Evolutionary conservation across 2,329 filamentous ascomycete genomes (phyloP).

Genomic region (Chaetoscypha palmicola): DNA sequence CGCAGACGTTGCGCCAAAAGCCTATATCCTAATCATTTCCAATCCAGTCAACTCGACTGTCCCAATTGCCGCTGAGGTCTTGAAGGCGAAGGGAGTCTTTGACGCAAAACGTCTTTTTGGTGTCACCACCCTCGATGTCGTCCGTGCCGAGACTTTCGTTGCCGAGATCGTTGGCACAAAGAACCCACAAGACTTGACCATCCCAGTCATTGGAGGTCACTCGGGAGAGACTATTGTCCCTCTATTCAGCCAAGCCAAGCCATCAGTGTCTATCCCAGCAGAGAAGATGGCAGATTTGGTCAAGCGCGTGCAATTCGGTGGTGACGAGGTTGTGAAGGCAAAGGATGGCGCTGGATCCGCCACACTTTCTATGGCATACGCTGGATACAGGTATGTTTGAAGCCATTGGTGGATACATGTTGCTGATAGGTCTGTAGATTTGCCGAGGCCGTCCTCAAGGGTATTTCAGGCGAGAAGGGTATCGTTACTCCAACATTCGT

Average conservation of each 20-base stretch:
- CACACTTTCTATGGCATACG: slow-evolving; percentile 91
- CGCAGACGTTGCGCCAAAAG: slow-evolving; percentile 84
- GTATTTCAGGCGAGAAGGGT: slow-evolving; percentile 86
- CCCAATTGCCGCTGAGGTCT: slow-evolving; percentile 91
- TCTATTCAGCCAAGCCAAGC: slow-evolving; percentile 86
- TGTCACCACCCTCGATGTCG: slow-evolving; percentile 97
- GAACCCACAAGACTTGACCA: slow-evolving; percentile 72
- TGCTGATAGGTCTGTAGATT: slow-evolving; percentile 51
- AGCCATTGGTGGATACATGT: neutral
- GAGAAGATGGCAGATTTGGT: slow-evolving; percentile 89
- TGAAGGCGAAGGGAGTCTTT: slow-evolving; percentile 90
- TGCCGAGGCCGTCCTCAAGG: slow-evolving; percentile 88
- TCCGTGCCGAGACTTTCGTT: slow-evolving; percentile 95
- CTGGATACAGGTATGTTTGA: slow-evolving; percentile 71
- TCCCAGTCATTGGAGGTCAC: slow-evolving; percentile 94
- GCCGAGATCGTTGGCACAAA: slow-evolving; percentile 76
- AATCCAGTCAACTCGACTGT: slow-evolving; percentile 99
- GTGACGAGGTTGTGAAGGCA: slow-evolving; percentile 93
- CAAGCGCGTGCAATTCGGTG: slow-evolving; percentile 95
- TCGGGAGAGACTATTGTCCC: slow-evolving; percentile 98
- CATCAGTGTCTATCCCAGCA: slow-evolving; percentile 69
- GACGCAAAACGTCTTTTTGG: slow-evolving; percentile 94
- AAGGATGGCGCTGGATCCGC: slow-evolving; percentile 89
- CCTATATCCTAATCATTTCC: slow-evolving; percentile 93
- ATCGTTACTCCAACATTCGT: slow-evolving; percentile 93